Conservation (phyloP, 1,284 basidiomycete species). For the Phellinidium pouzarii region DNA sequence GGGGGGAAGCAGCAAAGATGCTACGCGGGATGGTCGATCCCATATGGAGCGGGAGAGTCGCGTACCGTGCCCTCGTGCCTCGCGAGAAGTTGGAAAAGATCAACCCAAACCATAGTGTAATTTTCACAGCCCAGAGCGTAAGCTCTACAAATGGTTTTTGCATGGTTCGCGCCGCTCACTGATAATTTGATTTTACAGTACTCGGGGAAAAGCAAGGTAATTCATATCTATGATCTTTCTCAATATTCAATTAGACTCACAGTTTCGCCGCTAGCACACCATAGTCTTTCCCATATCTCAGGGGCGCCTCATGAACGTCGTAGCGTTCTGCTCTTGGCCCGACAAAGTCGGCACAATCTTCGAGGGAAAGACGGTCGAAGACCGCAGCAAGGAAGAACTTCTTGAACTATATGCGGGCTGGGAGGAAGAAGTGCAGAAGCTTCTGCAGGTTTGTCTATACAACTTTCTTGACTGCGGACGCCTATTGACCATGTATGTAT, state of each 20-base stretch:
- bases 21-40: slow-evolving; percentile 27
- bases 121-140: slow-evolving; percentile 33
- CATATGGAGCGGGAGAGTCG: slow-evolving; percentile 30
- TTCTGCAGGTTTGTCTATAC: slow-evolving; percentile 11
- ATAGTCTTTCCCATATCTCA: slow-evolving; percentile 9
- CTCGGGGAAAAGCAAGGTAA: slow-evolving; percentile 10
- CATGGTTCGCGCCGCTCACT: neutral
- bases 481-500: slow-evolving; percentile 12
- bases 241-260: neutral
- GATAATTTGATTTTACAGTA: slow-evolving; percentile 10
- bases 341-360: slow-evolving; percentile 11
- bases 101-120: slow-evolving; percentile 31
- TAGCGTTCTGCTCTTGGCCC: slow-evolving; percentile 13
- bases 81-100: slow-evolving; percentile 24
- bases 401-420: slow-evolving; percentile 12
- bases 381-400: slow-evolving; percentile 4
- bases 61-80: slow-evolving; percentile 33
- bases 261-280: slow-evolving; percentile 4
- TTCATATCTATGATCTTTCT: neutral
- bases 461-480: neutral
- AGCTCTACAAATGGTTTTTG: slow-evolving; percentile 17
- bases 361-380: slow-evolving; percentile 4
- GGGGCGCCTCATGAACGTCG: slow-evolving; percentile 14
- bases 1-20: slow-evolving; percentile 21
- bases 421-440: slow-evolving; percentile 17